These are phyloP conservation scores for Auxenochlorella pyrenoidosa DNA, from an alignment of 139 green algal genomes.

Conservation along the genomic window DNA sequence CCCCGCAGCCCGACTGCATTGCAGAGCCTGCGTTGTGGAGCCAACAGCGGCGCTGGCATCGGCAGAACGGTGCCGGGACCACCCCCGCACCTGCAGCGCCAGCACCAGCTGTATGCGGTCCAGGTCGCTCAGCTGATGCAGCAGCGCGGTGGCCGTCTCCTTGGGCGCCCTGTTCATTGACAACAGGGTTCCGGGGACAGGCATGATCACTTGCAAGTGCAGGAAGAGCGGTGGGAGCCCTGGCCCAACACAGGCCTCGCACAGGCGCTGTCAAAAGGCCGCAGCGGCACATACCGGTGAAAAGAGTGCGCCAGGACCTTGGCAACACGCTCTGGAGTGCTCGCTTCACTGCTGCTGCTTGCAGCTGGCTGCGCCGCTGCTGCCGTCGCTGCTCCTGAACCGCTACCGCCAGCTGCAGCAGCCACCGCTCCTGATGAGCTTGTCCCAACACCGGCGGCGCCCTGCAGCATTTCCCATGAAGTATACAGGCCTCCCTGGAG, in stretches of 20 bases:
- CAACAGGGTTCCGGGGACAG: too few relatives aligned
- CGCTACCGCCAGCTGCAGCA: background rate
- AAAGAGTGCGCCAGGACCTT: conserved; percentile 9
- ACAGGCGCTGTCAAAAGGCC: background rate
- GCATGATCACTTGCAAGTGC: too few relatives aligned
- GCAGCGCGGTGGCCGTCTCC: conserved; percentile 40
- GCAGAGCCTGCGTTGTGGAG: background rate
- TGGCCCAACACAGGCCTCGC: too few relatives aligned
- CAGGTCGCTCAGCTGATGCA: conserved; percentile 34
- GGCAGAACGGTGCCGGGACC: too few relatives aligned
- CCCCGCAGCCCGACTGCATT: background rate
- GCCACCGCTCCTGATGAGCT: background rate
- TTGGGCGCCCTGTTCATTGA: conserved; percentile 22
- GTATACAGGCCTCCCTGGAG: background rate
- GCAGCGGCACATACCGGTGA: background rate
- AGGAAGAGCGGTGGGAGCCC: too few relatives aligned
- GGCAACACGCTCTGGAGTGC: conserved; percentile 8
- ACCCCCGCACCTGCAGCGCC: conserved; percentile 31
- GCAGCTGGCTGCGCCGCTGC: background rate
- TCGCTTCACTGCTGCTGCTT: background rate
- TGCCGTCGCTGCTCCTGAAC: background rate
- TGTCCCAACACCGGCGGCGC: background rate
- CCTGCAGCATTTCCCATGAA: background rate
- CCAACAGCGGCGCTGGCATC: too few relatives aligned
- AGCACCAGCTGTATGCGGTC: conserved; percentile 53